Evolutionary conservation across 768 basidiomycete species (phyloP).

Genomic region (Mycena epipterygia): DNA sequence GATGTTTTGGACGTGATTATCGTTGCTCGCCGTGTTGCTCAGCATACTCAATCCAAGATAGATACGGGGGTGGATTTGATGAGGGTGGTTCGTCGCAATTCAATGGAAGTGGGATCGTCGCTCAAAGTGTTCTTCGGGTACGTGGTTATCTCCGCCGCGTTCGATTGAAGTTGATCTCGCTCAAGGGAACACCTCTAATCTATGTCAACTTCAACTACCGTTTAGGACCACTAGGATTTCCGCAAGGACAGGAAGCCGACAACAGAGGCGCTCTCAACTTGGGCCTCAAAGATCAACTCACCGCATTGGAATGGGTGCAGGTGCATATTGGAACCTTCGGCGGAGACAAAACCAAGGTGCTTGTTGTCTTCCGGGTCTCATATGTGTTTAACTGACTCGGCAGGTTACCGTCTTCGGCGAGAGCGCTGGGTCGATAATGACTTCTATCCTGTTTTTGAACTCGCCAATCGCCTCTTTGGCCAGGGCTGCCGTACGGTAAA

Average conservation of each 20-base stretch:
- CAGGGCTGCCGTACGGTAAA: conserved; percentile 46
- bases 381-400: background rate
- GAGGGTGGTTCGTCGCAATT: conserved; percentile 36
- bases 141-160: background rate
- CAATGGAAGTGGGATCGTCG: conserved; percentile 45
- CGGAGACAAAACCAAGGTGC: conserved; percentile 64
- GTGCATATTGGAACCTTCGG: conserved; percentile 68
- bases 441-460: conserved; percentile 52
- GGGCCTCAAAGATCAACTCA: conserved; percentile 55
- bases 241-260: conserved; percentile 54
- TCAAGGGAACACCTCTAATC: conserved; percentile 56
- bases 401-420: conserved; percentile 63
- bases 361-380: too few relatives aligned
- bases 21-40: background rate
- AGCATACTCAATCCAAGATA: background rate
- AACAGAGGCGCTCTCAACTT: conserved; percentile 52
- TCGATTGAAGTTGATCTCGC: background rate
- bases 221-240: conserved; percentile 62
- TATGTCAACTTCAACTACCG: conserved; percentile 65
- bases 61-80: conserved; percentile 42
- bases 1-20: conserved; percentile 34
- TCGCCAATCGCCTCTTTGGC: conserved; percentile 44
- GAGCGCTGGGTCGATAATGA: conserved; percentile 63
- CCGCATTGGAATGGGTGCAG: conserved; percentile 64
- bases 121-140: conserved; percentile 42